Percentiles rank a stretch among this genome's conserved stretches.
Conservation (phyloP, 2,329 filamentous ascomycete genomes). For the Diaporthe amygdali region DNA sequence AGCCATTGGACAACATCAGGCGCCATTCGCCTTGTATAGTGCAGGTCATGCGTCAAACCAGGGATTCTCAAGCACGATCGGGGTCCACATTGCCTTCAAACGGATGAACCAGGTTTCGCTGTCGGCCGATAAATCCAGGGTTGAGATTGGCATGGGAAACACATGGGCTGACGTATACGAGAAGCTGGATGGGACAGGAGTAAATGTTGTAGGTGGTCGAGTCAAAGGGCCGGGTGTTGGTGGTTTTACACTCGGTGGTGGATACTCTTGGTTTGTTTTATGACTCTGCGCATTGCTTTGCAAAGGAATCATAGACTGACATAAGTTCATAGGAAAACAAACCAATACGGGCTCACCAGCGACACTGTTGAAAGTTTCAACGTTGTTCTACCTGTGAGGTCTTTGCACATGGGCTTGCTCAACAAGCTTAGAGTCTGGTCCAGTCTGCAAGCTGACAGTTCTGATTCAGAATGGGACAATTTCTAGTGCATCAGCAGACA, state of each 20-base stretch:
- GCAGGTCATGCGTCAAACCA: slow-evolving; percentile 34
- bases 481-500: slow-evolving; percentile 25
- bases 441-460: background rate
- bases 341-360: slow-evolving; percentile 32
- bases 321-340: slow-evolving; percentile 30
- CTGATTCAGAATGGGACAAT: slow-evolving; percentile 32
- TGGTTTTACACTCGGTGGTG: slow-evolving; percentile 34
- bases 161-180: slow-evolving; percentile 32
- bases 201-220: slow-evolving; percentile 34
- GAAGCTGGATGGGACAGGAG: slow-evolving; percentile 27
- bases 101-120: slow-evolving; percentile 30
- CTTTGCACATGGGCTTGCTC: too few species aligned
- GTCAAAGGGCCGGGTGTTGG: slow-evolving; percentile 32
- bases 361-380: slow-evolving; percentile 32
- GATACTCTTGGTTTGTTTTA: slow-evolving; percentile 32
- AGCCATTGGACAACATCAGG: slow-evolving; percentile 26
- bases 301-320: background rate
- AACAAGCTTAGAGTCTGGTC: background rate
- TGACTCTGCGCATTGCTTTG: background rate
- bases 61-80: slow-evolving; percentile 33
- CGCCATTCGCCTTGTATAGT: slow-evolving; percentile 32
- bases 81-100: slow-evolving; percentile 31
- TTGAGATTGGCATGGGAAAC: slow-evolving; percentile 31
- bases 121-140: slow-evolving; percentile 27
- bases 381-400: slow-evolving; percentile 32